Base-by-base conservation (phyloP, 352 stramenopile genomes). In the Pythium utonaiense region DNA sequence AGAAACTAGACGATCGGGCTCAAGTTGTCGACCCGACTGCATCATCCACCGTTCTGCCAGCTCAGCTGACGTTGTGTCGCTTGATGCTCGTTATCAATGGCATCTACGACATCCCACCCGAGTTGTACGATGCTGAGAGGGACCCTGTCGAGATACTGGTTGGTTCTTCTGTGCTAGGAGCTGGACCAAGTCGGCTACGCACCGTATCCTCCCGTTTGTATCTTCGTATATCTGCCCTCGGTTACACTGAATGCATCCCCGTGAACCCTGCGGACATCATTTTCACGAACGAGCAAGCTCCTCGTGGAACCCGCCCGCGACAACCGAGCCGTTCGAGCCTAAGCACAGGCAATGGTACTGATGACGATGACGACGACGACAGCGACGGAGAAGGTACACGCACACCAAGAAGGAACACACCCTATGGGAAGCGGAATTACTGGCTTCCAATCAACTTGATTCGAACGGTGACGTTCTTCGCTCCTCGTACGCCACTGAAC, bases 31-130 rank as follows among this genome's bases (percentile, higher is more conserved):
- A 91, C 34, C 81, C 79, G 3, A 72, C 60, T 17, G 62, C 78
- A 21, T 71, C 53, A 16, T 58, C 69, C 10, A 72, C 74, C 0
- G 63, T 86, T 16, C 53, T 91, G 14, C 82, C 84, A 3, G 44
- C 75, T 1, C 80, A 92, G 41, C 59, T 94, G 17, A 94, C 84
- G n/a, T 64, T 92, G 31, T 94, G 84, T 49, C 73, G 82, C 3
- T 65, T 94, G 13, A 74, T 91, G 42, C 54, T 94, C 10, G 82
- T 92, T 14, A 78, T 92, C 52, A 91, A 86, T 10, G 84, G 77
- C 8, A 86, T 94, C 22, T 92, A 94, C 56, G 84, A 94, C 49
- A 91, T 94, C 28, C 80, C 80, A 1, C 71, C 77, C 8, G 82
- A 91, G 30, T 66, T 94, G 3, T 90, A 81, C 57, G 82, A 89